Evolutionary conservation across 129 eudicot genomes (phyloP), one percentile per base, ranked within the genome.

Genomic region (Lactuca sativa): DNA sequence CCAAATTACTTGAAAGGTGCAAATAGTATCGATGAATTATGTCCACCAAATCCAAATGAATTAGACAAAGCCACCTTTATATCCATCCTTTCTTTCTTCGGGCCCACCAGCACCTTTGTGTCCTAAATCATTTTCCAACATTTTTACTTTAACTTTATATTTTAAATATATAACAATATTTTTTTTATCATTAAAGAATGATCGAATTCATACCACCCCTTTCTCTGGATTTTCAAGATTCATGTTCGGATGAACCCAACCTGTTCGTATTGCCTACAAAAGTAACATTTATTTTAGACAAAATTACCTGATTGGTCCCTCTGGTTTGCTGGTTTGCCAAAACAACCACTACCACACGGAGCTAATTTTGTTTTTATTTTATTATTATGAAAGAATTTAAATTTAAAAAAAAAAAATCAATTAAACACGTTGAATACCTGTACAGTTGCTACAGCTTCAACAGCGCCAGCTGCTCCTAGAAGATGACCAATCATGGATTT

Each of bases 401-500:
- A 21, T 21, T 21, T 21, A 21, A 21, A 21, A 21, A n/a, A n/a
- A n/a, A n/a, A n/a, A n/a, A n/a, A n/a, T n/a, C n/a, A n/a, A n/a
- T 13, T 6, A 66, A 32, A 68, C 51, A 41, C 11, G 33, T 36
- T 36, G 38, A 43, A 62, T 64, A 92, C 98, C 96, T 92, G 96
- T 66, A 92, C 79, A 63, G 98, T 89, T 67, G 98, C 98, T 68
- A 92, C 96, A 73, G 98, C 98, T 80, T 92, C 98, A 38, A 92
- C 96, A 74, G 95, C 98, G 56, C 96, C 96, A 81, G 98, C 96
- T 70, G 97, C 97, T 43, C 97, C 97, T 49, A 92, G 86, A 47
- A 92, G 87, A 74, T 92, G 98, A 55, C 98, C 98, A 9, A 88
- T 88, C 98, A 92, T 92, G 49, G 98, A 90, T 59, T 92, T 92